Evolutionary conservation across 2,329 filamentous ascomycete species (phyloP).

Genomic region (Aschersonia sp.): DNA sequence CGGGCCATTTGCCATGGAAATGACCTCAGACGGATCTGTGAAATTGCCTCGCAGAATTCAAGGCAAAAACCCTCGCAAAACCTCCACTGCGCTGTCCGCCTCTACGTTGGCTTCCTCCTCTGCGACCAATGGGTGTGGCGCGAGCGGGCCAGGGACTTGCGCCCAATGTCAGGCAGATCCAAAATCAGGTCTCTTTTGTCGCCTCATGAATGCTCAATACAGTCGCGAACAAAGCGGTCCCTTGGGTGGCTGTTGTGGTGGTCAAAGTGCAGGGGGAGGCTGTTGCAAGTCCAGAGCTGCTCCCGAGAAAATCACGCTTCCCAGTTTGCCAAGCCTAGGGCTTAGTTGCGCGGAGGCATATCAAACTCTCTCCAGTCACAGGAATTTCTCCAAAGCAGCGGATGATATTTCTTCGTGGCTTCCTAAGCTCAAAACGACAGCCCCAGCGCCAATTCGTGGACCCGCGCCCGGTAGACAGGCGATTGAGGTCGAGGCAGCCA

Average conservation of each 20-base stretch:
- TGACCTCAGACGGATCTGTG: conserved; percentile 44
- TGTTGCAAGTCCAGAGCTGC: conserved; percentile 41
- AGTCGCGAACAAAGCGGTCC: conserved; percentile 23
- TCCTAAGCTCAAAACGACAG: conserved; percentile 53
- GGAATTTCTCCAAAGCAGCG: conserved; percentile 58
- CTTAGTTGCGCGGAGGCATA: conserved; percentile 66
- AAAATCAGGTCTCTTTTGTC: conserved; percentile 70
- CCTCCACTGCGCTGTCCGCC: conserved; percentile 4
- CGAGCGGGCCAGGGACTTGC: conserved; percentile 64
- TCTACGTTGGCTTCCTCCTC: background rate
- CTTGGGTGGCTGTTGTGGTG: conserved; percentile 45
- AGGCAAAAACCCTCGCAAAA: conserved; percentile 10
- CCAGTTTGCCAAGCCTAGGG: conserved; percentile 33
- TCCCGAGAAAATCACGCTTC: conserved; percentile 20
- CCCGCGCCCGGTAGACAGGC: conserved; percentile 33
- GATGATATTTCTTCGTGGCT: conserved; percentile 66
- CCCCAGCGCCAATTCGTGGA: conserved; percentile 15
- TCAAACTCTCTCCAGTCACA: conserved; percentile 63
- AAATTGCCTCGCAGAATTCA: conserved; percentile 36
- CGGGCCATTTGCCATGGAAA: conserved; percentile 39
- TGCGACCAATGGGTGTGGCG: conserved; percentile 32
- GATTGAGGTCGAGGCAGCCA: conserved; percentile 69
- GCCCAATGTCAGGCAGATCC: conserved; percentile 66
- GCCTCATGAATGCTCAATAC: conserved; percentile 58
- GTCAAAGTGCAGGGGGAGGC: conserved; percentile 41